Evolutionary conservation across 768 basidiomycete genomes (phyloP).

Genomic region (Trametes coccinea): DNA sequence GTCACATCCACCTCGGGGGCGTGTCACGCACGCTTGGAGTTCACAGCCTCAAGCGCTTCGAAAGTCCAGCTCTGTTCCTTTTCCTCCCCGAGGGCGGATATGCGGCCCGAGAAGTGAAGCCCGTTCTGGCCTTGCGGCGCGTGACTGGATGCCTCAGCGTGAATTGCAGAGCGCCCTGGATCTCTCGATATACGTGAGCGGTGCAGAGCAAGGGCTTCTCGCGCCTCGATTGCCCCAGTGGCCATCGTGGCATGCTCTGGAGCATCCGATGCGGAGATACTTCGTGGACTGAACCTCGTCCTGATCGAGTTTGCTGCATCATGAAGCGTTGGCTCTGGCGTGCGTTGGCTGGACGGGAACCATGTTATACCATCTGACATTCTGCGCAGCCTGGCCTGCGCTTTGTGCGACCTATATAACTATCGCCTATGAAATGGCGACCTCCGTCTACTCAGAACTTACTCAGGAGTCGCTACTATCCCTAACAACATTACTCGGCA

Average conservation of each 20-base stretch:
- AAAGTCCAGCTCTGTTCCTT: neutral
- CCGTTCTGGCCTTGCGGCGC: neutral
- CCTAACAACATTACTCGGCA: neutral
- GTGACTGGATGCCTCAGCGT: neutral
- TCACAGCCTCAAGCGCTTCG: slow-evolving; percentile 12
- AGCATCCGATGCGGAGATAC: slow-evolving; percentile 5
- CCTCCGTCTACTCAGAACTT: neutral
- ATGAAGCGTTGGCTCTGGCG: neutral
- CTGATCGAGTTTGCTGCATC: neutral
- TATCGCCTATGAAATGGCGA: neutral
- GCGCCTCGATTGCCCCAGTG: slow-evolving; percentile 1
- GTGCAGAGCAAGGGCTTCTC: neutral
- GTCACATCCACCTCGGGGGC: neutral
- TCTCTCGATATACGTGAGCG: too few species aligned
- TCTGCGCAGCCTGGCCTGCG: neutral
- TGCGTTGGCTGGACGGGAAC: slow-evolving; percentile 1
- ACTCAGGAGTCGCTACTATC: neutral
- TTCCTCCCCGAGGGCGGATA: neutral
- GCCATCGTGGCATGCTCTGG: slow-evolving; percentile 1
- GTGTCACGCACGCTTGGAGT: neutral
- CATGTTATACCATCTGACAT: neutral
- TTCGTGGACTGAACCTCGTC: slow-evolving; percentile 6
- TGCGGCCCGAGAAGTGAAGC: neutral
- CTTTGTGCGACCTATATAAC: neutral
- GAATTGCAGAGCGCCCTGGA: neutral